phyloP scores from a whole-genome alignment of 2,329 filamentous ascomycete genomes.

The Stemphylium beticola region DNA sequence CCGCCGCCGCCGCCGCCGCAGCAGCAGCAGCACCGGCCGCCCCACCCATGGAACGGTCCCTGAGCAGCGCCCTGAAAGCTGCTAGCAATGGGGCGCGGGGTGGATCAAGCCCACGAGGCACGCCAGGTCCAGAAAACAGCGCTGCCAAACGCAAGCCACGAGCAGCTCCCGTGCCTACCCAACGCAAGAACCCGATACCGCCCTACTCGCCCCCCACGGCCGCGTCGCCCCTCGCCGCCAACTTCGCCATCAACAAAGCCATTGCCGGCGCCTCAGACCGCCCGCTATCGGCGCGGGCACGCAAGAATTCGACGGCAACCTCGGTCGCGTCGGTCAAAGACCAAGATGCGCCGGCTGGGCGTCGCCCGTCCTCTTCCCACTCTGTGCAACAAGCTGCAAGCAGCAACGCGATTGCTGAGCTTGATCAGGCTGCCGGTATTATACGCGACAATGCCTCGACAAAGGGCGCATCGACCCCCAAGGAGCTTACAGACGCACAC shows the following conservation, averaged over 20 bases:
- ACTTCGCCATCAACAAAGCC: conserved; percentile 66
- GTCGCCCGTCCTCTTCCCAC: conserved; percentile 47
- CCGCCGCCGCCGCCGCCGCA: conserved; percentile 20
- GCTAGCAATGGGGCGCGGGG: conserved; percentile 47
- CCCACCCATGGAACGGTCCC: conserved; percentile 68
- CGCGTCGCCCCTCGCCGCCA: conserved; percentile 76
- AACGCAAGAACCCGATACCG: conserved; percentile 71
- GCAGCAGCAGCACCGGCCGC: conserved; percentile 36
- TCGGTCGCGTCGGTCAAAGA: conserved; percentile 54
- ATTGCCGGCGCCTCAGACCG: conserved; percentile 55
- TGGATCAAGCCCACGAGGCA: conserved; percentile 69
- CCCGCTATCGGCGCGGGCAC: conserved; percentile 71
- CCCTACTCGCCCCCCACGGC: conserved; percentile 72
- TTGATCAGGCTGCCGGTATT: conserved; percentile 41
- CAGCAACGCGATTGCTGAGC: conserved; percentile 41
- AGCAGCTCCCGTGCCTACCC: conserved; percentile 69
- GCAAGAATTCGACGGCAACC: conserved; percentile 69
- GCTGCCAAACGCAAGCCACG: conserved; percentile 72
- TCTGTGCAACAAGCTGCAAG: conserved; percentile 36
- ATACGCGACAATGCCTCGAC: conserved; percentile 30
- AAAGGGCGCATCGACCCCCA: conserved; percentile 39
- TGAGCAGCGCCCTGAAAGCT: conserved; percentile 64
- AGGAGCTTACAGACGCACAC: conserved; percentile 35
- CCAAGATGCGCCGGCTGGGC: conserved; percentile 51
- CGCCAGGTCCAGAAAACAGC: conserved; percentile 62